A percentile compares a stretch with the other conserved stretches of the same genome.
These are phyloP conservation scores for Amanita polypyramis DNA, from an alignment of 768 basidiomycete genomes.

Conservation along the genomic window DNA sequence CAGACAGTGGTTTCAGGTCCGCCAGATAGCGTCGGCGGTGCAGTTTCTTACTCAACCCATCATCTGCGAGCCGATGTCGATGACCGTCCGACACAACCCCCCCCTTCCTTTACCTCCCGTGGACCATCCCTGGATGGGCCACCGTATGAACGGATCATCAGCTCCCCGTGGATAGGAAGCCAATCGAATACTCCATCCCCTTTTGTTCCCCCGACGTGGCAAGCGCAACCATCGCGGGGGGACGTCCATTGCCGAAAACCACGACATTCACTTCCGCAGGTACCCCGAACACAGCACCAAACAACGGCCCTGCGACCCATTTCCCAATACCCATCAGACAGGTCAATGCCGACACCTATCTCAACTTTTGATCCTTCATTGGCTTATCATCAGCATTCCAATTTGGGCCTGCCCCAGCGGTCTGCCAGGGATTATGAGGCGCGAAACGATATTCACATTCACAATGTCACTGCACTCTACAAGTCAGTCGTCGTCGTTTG, in stretches of 20 bases:
- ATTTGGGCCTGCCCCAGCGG: not conserved
- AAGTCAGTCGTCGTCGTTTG: conserved; percentile 1
- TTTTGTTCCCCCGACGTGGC: conserved; percentile 15
- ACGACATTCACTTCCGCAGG: conserved; percentile 13
- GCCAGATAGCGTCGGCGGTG: conserved; percentile 10
- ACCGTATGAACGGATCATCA: conserved; percentile 10
- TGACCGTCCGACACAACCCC: conserved; percentile 1
- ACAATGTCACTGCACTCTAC: conserved; percentile 10
- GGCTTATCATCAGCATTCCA: conserved; percentile 24
- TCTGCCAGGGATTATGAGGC: not conserved
- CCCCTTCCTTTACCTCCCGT: conserved; percentile 31
- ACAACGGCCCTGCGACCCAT: not conserved
- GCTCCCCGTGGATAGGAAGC: conserved; percentile 14
- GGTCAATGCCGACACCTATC: conserved; percentile 1
- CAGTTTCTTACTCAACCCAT: not conserved
- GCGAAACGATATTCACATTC: conserved; percentile 10
- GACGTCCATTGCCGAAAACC: conserved; percentile 9
- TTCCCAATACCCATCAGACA: conserved; percentile 5
- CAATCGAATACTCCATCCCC: conserved; percentile 26
- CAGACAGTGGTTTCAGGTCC: not conserved
- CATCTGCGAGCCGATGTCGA: not conserved
- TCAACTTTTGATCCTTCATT: conserved; percentile 35
- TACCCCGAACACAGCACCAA: conserved; percentile 2
- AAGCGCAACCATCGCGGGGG: not conserved
- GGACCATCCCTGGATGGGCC: conserved; percentile 24